A percentile compares a stretch with the other conserved stretches of the same genome.
phyloP scores from a whole-genome alignment of 2,329 filamentous ascomycete genomes.

The Alternaria infectoria region DNA sequence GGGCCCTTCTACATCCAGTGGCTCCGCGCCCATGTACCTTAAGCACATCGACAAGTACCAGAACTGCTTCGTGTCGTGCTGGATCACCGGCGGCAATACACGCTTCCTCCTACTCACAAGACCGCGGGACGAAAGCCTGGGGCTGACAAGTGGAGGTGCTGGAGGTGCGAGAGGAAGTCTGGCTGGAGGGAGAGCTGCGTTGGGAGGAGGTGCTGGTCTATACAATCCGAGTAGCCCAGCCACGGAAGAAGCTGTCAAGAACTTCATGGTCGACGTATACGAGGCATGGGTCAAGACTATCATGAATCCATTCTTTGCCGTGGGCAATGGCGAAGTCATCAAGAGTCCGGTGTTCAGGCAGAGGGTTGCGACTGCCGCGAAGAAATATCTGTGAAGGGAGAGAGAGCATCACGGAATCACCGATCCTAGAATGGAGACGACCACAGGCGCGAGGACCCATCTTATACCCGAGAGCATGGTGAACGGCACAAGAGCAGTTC shows the following conservation, averaged over 20 bases:
- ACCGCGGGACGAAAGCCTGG: conserved; percentile 58
- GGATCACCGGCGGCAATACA: conserved; percentile 88
- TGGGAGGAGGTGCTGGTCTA: conserved; percentile 53
- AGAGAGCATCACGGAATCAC: not conserved
- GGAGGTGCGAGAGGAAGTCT: conserved; percentile 37
- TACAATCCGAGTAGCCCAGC: conserved; percentile 83
- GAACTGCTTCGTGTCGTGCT: conserved; percentile 92
- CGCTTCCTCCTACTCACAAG: conserved; percentile 95
- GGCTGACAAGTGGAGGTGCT: conserved; percentile 21
- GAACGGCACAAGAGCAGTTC: not conserved
- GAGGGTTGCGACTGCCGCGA: conserved; percentile 83
- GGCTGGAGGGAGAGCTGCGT: conserved; percentile 37
- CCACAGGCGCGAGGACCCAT: too few species aligned
- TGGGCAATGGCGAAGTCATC: conserved; percentile 84
- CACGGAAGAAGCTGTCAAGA: conserved; percentile 93
- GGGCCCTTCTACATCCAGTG: conserved; percentile 57
- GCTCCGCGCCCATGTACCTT: conserved; percentile 72
- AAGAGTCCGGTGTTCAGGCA: conserved; percentile 84
- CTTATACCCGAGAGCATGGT: not conserved
- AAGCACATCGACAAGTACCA: conserved; percentile 98
- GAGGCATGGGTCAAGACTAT: conserved; percentile 96
- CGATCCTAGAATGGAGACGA: not conserved
- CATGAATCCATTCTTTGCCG: conserved; percentile 94
- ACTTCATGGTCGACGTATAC: conserved; percentile 95
- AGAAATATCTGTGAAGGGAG: conserved; percentile 76